Evolutionary conservation across 352 stramenopile genomes (phyloP).

Genomic region (Elongisporangium undulatum): DNA sequence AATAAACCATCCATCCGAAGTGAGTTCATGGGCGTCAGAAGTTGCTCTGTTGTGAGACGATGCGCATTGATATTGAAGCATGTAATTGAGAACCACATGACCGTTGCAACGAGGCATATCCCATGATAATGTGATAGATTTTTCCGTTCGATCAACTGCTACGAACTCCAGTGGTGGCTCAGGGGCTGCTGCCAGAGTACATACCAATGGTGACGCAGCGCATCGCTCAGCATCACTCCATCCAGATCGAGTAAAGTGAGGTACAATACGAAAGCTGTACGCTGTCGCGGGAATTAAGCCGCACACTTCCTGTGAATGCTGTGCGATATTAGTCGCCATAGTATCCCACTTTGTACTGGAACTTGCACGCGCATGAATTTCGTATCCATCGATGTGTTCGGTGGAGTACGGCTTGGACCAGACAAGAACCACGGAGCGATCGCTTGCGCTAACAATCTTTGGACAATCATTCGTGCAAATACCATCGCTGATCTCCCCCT

Average conservation of each 20-base stretch:
- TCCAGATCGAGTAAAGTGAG: slow-evolving; percentile 23
- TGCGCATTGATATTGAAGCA: slow-evolving; percentile 10
- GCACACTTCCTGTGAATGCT: slow-evolving; percentile 7
- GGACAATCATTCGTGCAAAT: slow-evolving; percentile 53
- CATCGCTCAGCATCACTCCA: slow-evolving; percentile 33
- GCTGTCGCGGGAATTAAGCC: slow-evolving; percentile 32
- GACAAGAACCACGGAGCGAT: slow-evolving; percentile 30
- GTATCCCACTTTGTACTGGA: slow-evolving; percentile 32
- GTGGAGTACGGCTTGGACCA: slow-evolving; percentile 52
- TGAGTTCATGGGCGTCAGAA: neutral
- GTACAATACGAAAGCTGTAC: slow-evolving; percentile 48
- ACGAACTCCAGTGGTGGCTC: slow-evolving; percentile 26
- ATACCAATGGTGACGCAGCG: slow-evolving; percentile 21
- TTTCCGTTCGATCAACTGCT: slow-evolving; percentile 29
- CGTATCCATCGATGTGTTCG: slow-evolving; percentile 42
- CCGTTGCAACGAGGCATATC: slow-evolving; percentile 48
- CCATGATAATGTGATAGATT: slow-evolving; percentile 34
- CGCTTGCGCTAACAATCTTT: slow-evolving; percentile 22
- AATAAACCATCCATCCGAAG: slow-evolving; percentile 4
- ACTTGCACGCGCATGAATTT: slow-evolving; percentile 30
- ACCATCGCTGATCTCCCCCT: slow-evolving; percentile 40
- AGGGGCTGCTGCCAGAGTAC: slow-evolving; percentile 22
- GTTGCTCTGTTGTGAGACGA: neutral
- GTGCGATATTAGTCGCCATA: slow-evolving; percentile 9
- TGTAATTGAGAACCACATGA: slow-evolving; percentile 19